Evolutionary conservation across 352 stramenopile genomes (phyloP).

Genomic region (Phytophthora cajani): DNA sequence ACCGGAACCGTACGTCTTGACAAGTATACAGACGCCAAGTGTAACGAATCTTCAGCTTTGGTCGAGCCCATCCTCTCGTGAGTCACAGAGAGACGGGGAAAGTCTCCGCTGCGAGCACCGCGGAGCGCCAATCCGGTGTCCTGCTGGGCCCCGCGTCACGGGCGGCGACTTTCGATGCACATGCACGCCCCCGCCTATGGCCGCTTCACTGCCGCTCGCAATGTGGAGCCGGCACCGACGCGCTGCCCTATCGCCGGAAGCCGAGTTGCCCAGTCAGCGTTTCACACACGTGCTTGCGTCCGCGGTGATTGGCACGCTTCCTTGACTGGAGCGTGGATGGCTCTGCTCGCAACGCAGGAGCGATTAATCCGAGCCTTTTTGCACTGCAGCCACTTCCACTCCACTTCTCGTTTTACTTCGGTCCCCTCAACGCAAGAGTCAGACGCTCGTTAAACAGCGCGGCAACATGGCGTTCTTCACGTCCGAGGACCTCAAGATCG

Average conservation of each 20-base stretch:
- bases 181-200: conserved; percentile 16
- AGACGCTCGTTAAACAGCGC: conserved; percentile 28
- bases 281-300: conserved; percentile 27
- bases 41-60: conserved; percentile 10
- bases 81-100: conserved; percentile 23
- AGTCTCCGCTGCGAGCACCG: conserved; percentile 9
- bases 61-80: conserved; percentile 26
- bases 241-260: conserved; percentile 21
- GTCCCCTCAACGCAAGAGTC: conserved; percentile 25
- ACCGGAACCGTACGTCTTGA: conserved; percentile 28
- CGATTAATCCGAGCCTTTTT: conserved; percentile 27
- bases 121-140: conserved; percentile 35
- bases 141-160: conserved; percentile 24
- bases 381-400: conserved; percentile 5
- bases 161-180: conserved; percentile 12
- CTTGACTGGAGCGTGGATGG: conserved; percentile 29
- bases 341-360: background rate
- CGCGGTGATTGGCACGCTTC: conserved; percentile 24
- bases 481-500: conserved; percentile 67
- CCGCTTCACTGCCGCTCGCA: conserved; percentile 17
- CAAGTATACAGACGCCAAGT: conserved; percentile 21
- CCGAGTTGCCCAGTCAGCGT: conserved; percentile 29
- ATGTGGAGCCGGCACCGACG: conserved; percentile 27
- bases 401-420: conserved; percentile 34
- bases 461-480: conserved; percentile 63